Evolutionary conservation across 371 early-diverging fungal species (phyloP).

Genomic region (Mucor velutinosus): DNA sequence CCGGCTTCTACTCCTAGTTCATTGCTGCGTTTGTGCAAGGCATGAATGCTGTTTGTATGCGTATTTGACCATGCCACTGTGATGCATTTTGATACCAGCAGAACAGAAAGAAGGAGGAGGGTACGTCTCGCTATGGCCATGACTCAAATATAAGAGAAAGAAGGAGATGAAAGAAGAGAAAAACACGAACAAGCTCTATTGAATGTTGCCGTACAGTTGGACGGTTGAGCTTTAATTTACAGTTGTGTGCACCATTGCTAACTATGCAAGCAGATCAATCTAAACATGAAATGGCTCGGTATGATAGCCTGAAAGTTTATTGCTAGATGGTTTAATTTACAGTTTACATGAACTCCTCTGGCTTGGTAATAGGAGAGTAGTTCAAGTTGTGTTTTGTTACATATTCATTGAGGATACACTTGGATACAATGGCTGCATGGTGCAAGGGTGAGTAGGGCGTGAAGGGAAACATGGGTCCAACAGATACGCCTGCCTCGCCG

Average conservation of each 20-base stretch:
- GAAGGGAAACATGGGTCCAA: constrained; percentile 39
- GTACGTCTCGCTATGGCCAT: constrained; percentile 17
- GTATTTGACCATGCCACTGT: constrained; percentile 18
- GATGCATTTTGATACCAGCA: constrained; percentile 16
- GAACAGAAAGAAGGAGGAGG: constrained; percentile 12
- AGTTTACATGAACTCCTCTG: constrained; percentile 35
- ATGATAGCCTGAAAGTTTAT: no score
- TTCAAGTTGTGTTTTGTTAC: constrained; percentile 21
- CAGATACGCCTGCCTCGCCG: constrained; percentile 40
- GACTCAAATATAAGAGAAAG: background rate
- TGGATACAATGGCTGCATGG: constrained; percentile 44
- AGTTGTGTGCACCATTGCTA: no score
- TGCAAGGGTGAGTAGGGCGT: constrained; percentile 30
- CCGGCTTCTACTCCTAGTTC: background rate
- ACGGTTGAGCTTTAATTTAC: background rate
- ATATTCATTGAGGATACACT: constrained; percentile 34
- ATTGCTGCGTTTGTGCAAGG: background rate
- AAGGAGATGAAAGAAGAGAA: background rate
- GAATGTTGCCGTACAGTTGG: background rate
- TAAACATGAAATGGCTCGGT: no score
- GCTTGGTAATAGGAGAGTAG: constrained; percentile 26
- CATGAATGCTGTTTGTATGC: background rate
- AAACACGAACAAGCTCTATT: background rate
- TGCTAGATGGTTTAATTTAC: background rate
- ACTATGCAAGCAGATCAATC: no score